Conservation (phyloP, 805 yeast species). For the Cyberlindnera bimundalis region DNA sequence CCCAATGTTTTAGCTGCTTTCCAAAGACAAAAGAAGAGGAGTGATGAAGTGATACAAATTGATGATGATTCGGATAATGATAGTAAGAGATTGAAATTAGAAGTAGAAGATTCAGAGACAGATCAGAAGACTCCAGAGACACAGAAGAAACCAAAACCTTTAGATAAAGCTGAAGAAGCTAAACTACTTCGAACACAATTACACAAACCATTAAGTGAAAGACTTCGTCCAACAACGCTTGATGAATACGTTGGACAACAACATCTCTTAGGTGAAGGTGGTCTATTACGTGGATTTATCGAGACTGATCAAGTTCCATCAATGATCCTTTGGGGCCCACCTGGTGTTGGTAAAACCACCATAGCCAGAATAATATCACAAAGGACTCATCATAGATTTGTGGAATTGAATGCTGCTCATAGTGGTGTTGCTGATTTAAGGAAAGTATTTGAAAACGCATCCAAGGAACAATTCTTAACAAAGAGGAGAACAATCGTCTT, state of each 20-base stretch:
- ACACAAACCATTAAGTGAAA: slow-evolving; percentile 61
- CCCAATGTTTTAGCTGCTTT: slow-evolving; percentile 7
- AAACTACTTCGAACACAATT: slow-evolving; percentile 15
- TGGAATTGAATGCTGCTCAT: slow-evolving; percentile 84
- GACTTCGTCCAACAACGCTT: slow-evolving; percentile 71
- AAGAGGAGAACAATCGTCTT: slow-evolving; percentile 65
- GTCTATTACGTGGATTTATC: slow-evolving; percentile 64
- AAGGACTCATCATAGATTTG: slow-evolving; percentile 42
- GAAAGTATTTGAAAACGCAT: slow-evolving; percentile 46
- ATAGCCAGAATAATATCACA: slow-evolving; percentile 53
- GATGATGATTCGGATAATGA: slow-evolving; percentile 13
- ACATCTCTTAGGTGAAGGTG: slow-evolving; percentile 63
- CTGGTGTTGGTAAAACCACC: slow-evolving; percentile 91
- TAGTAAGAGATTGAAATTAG: background rate
- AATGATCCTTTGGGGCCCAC: slow-evolving; percentile 90
- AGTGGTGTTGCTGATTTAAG: slow-evolving; percentile 65
- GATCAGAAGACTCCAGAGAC: background rate
- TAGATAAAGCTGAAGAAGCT: slow-evolving; percentile 17
- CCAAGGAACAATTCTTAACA: slow-evolving; percentile 37
- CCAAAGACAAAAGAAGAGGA: slow-evolving; percentile 8
- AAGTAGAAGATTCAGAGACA: background rate
- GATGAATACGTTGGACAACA: slow-evolving; percentile 81
- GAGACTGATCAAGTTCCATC: slow-evolving; percentile 69
- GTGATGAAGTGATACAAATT: slow-evolving; percentile 15
- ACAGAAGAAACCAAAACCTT: background rate